Evolutionary conservation across 140 eudicot species (phyloP), one percentile per base, ranked within the genome.

Genomic region (Stevia rebaudiana): DNA sequence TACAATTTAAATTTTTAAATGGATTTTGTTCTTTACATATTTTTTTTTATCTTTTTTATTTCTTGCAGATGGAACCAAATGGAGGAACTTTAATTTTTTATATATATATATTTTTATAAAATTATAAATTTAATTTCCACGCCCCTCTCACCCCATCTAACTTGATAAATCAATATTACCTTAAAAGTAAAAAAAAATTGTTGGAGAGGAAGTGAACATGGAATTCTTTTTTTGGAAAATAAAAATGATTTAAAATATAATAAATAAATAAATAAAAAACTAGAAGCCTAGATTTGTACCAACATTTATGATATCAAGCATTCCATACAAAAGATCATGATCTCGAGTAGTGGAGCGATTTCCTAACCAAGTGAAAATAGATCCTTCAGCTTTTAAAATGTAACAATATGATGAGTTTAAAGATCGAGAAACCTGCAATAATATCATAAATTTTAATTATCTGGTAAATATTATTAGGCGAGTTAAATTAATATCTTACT

Each of bases 351-450:
- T 66, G 17, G 95, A 65, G 40, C 79, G 84, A 53, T 77, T 84
- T 37, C 95, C 92, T 4, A 80, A 69, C 95, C 95, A 87, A 24
- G 84, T 74, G 79, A 75, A 87, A 24, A 81, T 65, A 50, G 78
- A 69, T 67, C 79, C 75, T 36, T 69, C 78, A 72, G 79, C 86
- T 65, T 84, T 80, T 11, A 87, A 75, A 46, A 87, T 84, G 70
- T 81, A 87, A 69, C 88, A 87, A 28, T 69, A 76, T 53, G 92
- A 87, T 2, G 95, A 87, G 72, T 87, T 87, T 36, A 87, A 70
- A 31, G 95, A 87, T 35, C 71, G 71, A 25, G 88, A 74, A 68
- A 87, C 92, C 95, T 86, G 86, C 57, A 76, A 52, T n/a, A 61
- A 50, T 56, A 56, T 31, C 13, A 56, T 30, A 56, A 56, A 56